Percentiles rank a stretch among this genome's conserved stretches.
These are phyloP conservation scores for Solanum arcanum DNA, from an alignment of 257 asterid genomes.

Conservation along the genomic window DNA sequence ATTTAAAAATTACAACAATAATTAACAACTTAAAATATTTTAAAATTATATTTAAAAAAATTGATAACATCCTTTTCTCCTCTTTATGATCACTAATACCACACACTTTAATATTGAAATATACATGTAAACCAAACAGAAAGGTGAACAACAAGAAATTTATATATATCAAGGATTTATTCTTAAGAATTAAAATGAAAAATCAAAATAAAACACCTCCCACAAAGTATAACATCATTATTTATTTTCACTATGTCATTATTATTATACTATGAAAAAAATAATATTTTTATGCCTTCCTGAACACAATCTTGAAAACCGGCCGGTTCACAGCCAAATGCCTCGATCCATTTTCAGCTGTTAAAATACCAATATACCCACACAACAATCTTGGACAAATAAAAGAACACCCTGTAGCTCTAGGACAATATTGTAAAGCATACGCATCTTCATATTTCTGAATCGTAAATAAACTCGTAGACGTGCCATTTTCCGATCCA, in stretches of 20 bases:
- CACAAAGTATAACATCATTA: neutral
- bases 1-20: no score
- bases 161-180: neutral
- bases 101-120: neutral
- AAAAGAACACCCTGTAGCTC: neutral
- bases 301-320: neutral
- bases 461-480: neutral
- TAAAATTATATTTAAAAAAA: no score
- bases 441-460: neutral
- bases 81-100: neutral
- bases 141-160: neutral
- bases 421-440: neutral
- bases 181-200: neutral
- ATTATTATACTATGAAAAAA: neutral
- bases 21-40: no score
- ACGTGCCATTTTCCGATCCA: neutral
- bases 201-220: neutral
- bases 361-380: neutral
- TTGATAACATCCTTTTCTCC: neutral
- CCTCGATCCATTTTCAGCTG: neutral
- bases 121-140: neutral
- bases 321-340: neutral
- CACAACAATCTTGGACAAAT: slow-evolving; percentile 2
- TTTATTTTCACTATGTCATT: neutral
- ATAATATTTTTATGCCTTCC: neutral